Evolutionary conservation across 106 monocot genomes (phyloP).

Genomic region (Ottelia alismoides): DNA sequence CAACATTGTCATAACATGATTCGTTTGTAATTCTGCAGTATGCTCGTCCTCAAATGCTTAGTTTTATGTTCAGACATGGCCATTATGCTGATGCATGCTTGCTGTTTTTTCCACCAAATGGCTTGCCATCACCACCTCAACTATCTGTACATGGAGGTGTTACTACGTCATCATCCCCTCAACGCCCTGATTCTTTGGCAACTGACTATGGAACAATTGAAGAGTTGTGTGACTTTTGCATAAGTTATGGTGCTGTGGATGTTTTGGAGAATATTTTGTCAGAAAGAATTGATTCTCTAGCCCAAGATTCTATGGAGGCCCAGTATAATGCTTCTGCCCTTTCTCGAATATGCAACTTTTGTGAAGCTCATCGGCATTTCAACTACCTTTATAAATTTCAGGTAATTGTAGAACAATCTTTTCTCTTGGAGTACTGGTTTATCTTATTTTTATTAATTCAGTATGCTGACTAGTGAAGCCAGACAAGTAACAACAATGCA

Average conservation of each 20-base stretch:
- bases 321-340: slow-evolving; percentile 52
- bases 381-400: slow-evolving; percentile 90
- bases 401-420: no score
- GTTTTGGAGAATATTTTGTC: slow-evolving; percentile 50
- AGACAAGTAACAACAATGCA: no score
- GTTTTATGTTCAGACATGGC: slow-evolving; percentile 96
- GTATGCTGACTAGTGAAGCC: no score
- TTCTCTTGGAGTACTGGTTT: no score
- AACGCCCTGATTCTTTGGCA: slow-evolving; percentile 62
- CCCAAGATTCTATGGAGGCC: slow-evolving; percentile 33
- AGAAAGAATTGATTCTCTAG: slow-evolving; percentile 20
- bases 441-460: no score
- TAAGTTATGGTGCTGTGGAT: slow-evolving; percentile 73
- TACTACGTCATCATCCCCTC: slow-evolving; percentile 33
- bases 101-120: slow-evolving; percentile 64
- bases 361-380: slow-evolving; percentile 84
- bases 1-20: no score
- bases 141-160: slow-evolving; percentile 17
- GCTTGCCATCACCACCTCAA: slow-evolving; percentile 30
- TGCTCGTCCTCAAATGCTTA: slow-evolving; percentile 64
- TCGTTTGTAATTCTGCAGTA: slow-evolving; percentile 39
- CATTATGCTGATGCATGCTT: slow-evolving; percentile 82
- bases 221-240: slow-evolving; percentile 79
- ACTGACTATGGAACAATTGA: slow-evolving; percentile 94
- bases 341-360: slow-evolving; percentile 74